Evolutionary conservation across 2,329 filamentous ascomycete genomes (phyloP), one percentile per base, ranked within the genome.

Genomic region (Aspergillus vadensis): DNA sequence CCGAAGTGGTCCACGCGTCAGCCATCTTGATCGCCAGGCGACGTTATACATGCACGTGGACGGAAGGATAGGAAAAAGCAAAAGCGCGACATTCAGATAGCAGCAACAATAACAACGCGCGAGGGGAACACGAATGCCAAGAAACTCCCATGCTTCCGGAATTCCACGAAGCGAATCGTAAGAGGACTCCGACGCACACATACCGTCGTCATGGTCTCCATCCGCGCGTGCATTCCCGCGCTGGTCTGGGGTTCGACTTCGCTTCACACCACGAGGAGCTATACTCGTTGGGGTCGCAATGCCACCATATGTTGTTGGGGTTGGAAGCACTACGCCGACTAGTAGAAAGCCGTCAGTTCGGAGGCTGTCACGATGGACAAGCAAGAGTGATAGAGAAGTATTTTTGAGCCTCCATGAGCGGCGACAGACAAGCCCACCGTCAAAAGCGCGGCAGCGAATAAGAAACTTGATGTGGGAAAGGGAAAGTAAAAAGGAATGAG

Each of bases 221-320:
- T 83, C 84, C 67, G 79, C 79, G 61, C 78, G 78, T 66, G 80
- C 76, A 72, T 87, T 84, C 76, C 82, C 83, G 78, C 87, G 86
- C 68, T 81, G 80, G 70, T 90, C 86, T 70, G 90, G 89, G 67
- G 91, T 93, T 66, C 90, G 88, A 82, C 86, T 90, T 77, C 91
- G 86, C 82, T 96, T 96, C 70, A 88, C 80, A 69, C 90, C 90
- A 76, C 91, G 88, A 67, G 88, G 78, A 74, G 80, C 82, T 77
- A 81, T 75, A 78, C 81, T 77, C 47, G 25, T 49, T 25, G 19
- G 62, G 49, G 58, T 62, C 32, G 38, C 84, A 67, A 78, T 72
- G 71, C 73, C 67, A 64, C 70, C 69, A 69, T 76, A 72, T 49
- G 76, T 72, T 49, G 76, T 72, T 58, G 76, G 74, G 71, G 72